A percentile compares a stretch with the other conserved stretches of the same genome.
These are phyloP conservation scores for Aspergillus texensis DNA, from an alignment of 2,329 filamentous ascomycete genomes.

Conservation along the genomic window DNA sequence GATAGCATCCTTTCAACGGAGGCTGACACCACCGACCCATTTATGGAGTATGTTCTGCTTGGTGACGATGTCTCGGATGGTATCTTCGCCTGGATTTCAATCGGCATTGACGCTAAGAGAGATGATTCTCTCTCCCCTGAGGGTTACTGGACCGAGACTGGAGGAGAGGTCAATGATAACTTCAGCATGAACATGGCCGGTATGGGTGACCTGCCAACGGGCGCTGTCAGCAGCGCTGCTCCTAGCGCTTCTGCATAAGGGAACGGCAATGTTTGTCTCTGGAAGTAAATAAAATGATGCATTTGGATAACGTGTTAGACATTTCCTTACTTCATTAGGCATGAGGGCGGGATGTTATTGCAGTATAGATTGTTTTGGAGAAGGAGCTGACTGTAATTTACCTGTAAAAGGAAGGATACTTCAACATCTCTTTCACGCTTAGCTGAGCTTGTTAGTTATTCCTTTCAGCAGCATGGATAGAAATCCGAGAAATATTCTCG, in stretches of 20 bases:
- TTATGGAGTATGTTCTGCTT: slow-evolving; percentile 8
- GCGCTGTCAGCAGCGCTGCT: neutral
- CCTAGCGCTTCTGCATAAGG: neutral
- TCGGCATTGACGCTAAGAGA: neutral
- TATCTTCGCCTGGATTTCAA: slow-evolving; percentile 6
- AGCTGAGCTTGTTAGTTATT: neutral
- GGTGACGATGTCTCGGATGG: slow-evolving; percentile 23
- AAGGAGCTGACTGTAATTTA: neutral
- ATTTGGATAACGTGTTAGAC: neutral
- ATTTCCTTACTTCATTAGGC: neutral
- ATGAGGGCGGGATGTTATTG: neutral
- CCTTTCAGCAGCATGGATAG: neutral
- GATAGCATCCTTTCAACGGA: slow-evolving; percentile 3
- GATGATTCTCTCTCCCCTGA: neutral
- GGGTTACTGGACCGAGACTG: neutral
- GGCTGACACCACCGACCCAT: slow-evolving; percentile 3
- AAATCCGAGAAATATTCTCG: neutral
- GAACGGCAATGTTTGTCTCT: neutral
- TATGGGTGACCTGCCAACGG: neutral
- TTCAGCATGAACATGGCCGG: neutral
- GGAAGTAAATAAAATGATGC: neutral
- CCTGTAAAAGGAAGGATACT: neutral
- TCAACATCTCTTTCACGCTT: neutral
- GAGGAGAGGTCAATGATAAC: neutral
- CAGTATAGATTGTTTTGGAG: neutral